Conservation (phyloP, 73 alveolate species). For the Paramecium sonneborni region DNA sequence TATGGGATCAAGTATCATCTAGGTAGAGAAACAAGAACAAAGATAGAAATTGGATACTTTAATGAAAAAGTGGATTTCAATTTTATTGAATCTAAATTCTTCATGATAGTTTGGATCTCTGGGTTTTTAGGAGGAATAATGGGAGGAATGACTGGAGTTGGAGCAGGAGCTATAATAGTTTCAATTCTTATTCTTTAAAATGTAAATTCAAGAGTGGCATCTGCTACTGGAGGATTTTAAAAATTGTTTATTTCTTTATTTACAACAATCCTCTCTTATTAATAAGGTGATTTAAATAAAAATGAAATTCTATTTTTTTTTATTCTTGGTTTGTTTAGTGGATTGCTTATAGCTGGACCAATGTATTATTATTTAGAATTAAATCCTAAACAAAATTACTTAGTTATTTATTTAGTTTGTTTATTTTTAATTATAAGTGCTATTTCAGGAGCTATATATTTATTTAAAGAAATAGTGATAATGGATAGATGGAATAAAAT, state of each 20-base stretch:
- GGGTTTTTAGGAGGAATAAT: constrained; percentile 40
- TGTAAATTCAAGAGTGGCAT: constrained; percentile 36
- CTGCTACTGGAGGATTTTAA: constrained; percentile 48
- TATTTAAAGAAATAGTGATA: neutral
- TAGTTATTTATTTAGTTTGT: neutral
- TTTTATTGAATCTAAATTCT: neutral
- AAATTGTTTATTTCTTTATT: neutral
- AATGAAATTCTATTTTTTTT: neutral
- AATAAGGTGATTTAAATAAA: neutral
- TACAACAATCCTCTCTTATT: neutral
- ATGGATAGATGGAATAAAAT: neutral
- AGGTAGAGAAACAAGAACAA: neutral
- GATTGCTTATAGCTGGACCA: neutral
- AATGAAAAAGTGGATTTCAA: neutral
- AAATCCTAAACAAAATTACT: neutral
- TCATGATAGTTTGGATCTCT: neutral
- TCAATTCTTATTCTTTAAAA: neutral
- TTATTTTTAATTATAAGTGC: neutral
- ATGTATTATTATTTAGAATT: neutral
- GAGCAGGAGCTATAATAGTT: constrained; percentile 38
- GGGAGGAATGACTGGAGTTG: constrained; percentile 49
- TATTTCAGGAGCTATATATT: neutral
- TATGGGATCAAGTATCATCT: neutral
- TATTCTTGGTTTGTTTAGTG: neutral
- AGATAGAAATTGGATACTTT: neutral